Conservation (phyloP, 495 filamentous ascomycete genomes). For the Annulohypoxylon maeteangense region DNA sequence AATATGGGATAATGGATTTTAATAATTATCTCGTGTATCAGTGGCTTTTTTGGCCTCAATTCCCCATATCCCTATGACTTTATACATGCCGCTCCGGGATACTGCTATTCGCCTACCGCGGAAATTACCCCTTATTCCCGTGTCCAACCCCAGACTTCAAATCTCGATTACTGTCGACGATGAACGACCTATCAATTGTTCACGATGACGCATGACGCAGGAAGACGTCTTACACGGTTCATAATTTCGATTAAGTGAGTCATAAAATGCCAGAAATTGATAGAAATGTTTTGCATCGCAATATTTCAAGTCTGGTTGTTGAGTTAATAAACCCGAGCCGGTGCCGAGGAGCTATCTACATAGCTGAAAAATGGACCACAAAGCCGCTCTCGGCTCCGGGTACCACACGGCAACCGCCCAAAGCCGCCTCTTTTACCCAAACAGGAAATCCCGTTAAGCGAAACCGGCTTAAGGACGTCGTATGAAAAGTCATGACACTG, state of each 20-base stretch:
- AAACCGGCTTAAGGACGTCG: conserved; percentile 28
- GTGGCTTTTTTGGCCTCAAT: neutral
- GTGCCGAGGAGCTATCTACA: neutral
- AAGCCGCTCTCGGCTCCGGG: conserved; percentile 38
- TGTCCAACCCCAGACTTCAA: neutral
- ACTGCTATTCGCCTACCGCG: neutral
- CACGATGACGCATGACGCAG: conserved; percentile 3
- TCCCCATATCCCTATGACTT: neutral
- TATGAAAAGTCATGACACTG: neutral
- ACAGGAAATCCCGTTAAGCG: conserved; percentile 24
- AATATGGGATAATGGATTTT: neutral
- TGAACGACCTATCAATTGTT: neutral
- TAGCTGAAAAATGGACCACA: neutral
- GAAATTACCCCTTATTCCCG: neutral
- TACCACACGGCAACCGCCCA: neutral
- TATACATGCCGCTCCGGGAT: neutral
- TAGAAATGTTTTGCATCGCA: neutral
- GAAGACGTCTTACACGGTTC: too few species aligned
- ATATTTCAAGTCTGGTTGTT: neutral
- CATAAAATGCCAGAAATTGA: neutral
- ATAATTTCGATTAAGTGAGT: neutral
- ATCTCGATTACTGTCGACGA: neutral
- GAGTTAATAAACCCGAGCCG: neutral
- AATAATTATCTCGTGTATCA: neutral
- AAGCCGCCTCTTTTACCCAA: conserved; percentile 8